These are phyloP conservation scores for Rhododendron ovatum DNA, from an alignment of 148 eudicot species.

Conservation along the genomic window DNA sequence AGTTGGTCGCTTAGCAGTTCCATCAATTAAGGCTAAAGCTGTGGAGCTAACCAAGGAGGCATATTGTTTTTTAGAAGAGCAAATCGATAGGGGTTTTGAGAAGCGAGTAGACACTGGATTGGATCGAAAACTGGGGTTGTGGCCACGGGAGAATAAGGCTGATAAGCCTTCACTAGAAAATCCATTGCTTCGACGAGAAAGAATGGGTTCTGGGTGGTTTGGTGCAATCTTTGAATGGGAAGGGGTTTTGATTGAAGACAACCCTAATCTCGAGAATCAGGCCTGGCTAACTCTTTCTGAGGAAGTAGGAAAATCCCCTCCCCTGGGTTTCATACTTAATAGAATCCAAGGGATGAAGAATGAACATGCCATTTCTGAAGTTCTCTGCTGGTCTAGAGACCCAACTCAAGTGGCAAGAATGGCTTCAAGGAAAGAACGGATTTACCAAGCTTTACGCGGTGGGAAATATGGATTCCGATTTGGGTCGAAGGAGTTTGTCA, in stretches of 20 bases:
- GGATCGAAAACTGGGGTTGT: conserved; percentile 51
- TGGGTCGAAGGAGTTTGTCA: conserved; percentile 75
- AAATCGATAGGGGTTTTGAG: conserved; percentile 36
- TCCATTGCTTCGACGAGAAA: conserved; percentile 72
- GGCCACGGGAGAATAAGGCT: conserved; percentile 75
- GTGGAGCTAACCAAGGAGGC: conserved; percentile 73
- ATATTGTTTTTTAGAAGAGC: conserved; percentile 39
- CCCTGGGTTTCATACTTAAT: conserved; percentile 48
- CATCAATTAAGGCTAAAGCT: conserved; percentile 52
- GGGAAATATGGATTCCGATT: conserved; percentile 64
- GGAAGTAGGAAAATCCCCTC: conserved; percentile 86
- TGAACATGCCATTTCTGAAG: conserved; percentile 92
- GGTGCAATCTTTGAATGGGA: conserved; percentile 99
- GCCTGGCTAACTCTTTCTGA: conserved; percentile 83
- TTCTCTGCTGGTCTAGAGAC: conserved; percentile 93
- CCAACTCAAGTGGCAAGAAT: conserved; percentile 49
- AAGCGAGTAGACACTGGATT: conserved; percentile 34
- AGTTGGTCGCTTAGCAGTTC: conserved; percentile 10
- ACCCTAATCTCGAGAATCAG: conserved; percentile 79
- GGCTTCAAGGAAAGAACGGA: conserved; percentile 74
- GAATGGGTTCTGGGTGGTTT: conserved; percentile 93
- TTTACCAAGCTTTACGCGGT: conserved; percentile 65
- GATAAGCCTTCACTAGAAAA: conserved; percentile 71
- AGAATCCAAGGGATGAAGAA: conserved; percentile 92
- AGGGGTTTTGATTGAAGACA: conserved; percentile 85